Evolutionary conservation across 768 basidiomycete species (phyloP).

Genomic region (Kwoniella sp.): DNA sequence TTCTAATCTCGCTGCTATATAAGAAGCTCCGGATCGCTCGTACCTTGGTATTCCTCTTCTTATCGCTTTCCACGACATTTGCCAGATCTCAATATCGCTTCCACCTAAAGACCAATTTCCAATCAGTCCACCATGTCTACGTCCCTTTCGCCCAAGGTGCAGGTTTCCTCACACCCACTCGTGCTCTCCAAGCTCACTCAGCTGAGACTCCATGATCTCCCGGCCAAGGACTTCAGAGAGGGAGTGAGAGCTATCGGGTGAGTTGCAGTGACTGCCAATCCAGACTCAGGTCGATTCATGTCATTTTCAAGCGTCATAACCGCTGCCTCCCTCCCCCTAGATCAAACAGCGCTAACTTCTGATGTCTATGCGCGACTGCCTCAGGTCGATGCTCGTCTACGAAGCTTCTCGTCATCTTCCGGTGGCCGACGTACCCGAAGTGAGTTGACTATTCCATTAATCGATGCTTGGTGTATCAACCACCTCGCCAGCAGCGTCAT

Average conservation of each 20-base stretch:
- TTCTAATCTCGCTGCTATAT: not conserved
- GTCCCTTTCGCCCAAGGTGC: constrained; percentile 29
- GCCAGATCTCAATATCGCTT: too few species aligned
- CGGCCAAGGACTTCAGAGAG: constrained; percentile 47
- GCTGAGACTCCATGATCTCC: constrained; percentile 47
- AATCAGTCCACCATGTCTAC: constrained; percentile 3
- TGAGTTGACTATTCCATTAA: constrained; percentile 12
- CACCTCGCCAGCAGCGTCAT: not conserved
- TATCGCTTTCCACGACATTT: too few species aligned
- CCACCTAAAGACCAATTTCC: not conserved
- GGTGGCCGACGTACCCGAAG: constrained; percentile 33
- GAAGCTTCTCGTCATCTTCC: constrained; percentile 44
- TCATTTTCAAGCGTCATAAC: too few species aligned
- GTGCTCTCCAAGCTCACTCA: constrained; percentile 47
- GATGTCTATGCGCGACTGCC: too few species aligned
- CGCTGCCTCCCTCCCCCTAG: too few species aligned
- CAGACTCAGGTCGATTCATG: constrained; percentile 28
- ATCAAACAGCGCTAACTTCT: too few species aligned
- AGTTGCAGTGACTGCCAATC: constrained; percentile 5
- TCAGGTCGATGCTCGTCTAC: constrained; percentile 41
- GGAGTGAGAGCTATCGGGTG: constrained; percentile 45
- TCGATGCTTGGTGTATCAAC: too few species aligned
- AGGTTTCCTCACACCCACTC: constrained; percentile 43
- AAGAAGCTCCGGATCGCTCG: too few species aligned
- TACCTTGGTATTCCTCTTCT: too few species aligned